Evolutionary conservation across 768 basidiomycete genomes (phyloP).

Genomic region (Favolaschia claudopus): DNA sequence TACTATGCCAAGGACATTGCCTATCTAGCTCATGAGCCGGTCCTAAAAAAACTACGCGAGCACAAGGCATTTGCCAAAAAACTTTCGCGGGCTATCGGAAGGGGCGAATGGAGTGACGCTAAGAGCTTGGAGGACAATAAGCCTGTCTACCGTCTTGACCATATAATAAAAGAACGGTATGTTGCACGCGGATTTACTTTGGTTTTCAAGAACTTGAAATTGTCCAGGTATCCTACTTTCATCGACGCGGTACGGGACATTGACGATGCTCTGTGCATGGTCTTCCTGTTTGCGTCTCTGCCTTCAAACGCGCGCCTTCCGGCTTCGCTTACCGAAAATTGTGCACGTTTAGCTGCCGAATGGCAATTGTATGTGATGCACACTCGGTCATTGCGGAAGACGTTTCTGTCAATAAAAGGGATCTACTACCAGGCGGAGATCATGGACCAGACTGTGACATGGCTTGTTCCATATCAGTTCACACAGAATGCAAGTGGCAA

Average conservation of each 20-base stretch:
- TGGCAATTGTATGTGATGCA: slow-evolving; percentile 98
- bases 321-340: slow-evolving; percentile 87
- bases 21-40: slow-evolving; percentile 95
- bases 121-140: slow-evolving; percentile 94
- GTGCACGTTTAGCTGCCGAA: slow-evolving; percentile 88
- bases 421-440: slow-evolving; percentile 98
- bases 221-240: slow-evolving; percentile 91
- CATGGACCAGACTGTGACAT: slow-evolving; percentile 90
- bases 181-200: slow-evolving; percentile 27
- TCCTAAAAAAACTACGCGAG: slow-evolving; percentile 90
- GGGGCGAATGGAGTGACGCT: slow-evolving; percentile 94
- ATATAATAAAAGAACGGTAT: slow-evolving; percentile 97
- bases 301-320: slow-evolving; percentile 88
- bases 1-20: slow-evolving; percentile 99
- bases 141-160: slow-evolving; percentile 91
- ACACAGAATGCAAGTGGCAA: slow-evolving; percentile 79
- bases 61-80: slow-evolving; percentile 99
- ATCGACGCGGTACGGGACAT: slow-evolving; percentile 95
- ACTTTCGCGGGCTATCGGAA: slow-evolving; percentile 88
- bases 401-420: slow-evolving; percentile 97
- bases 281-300: slow-evolving; percentile 90
- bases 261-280: slow-evolving; percentile 96
- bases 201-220: slow-evolving; percentile 3
- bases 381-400: slow-evolving; percentile 82
- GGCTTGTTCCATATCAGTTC: slow-evolving; percentile 98